A percentile compares a stretch with the other conserved stretches of the same genome.
Conservation (phyloP, 2,329 filamentous ascomycete genomes). For the Apiospora koreana region DNA sequence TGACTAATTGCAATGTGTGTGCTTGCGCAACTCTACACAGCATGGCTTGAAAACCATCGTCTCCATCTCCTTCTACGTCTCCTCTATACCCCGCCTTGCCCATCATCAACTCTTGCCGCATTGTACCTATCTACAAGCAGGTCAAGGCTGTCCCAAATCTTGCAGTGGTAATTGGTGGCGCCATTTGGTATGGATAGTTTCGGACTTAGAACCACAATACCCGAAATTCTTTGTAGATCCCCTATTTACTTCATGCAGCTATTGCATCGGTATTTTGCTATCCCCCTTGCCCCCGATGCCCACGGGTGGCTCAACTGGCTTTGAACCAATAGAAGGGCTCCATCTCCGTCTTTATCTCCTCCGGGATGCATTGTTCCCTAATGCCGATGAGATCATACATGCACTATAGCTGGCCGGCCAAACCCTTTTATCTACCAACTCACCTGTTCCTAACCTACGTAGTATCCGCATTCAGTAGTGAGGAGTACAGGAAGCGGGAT, state of each 20-base stretch:
- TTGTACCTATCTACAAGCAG: not conserved
- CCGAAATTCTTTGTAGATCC: not conserved
- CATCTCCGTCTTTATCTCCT: not conserved
- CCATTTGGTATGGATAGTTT: not conserved
- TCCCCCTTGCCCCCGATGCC: not conserved
- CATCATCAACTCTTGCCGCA: not conserved
- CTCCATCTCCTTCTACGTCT: not conserved
- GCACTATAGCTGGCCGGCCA: not conserved
- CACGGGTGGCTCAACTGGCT: not conserved
- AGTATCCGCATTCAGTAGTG: not conserved
- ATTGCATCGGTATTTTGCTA: not conserved
- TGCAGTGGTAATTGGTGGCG: not conserved
- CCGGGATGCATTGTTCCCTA: not conserved
- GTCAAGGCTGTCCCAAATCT: not conserved
- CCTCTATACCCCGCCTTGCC: not conserved
- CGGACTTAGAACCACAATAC: not conserved
- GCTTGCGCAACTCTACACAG: not conserved
- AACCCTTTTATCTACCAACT: not conserved
- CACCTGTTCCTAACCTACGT: too few relatives aligned
- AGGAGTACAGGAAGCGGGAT: not conserved
- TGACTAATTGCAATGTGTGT: not conserved
- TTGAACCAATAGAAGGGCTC: not conserved
- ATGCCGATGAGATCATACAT: constrained; percentile 2
- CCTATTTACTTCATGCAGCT: not conserved
- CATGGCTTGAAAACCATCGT: not conserved